These are phyloP conservation scores for Epichloe sp. DNA, from an alignment of 2,329 filamentous ascomycete genomes.

Conservation along the genomic window DNA sequence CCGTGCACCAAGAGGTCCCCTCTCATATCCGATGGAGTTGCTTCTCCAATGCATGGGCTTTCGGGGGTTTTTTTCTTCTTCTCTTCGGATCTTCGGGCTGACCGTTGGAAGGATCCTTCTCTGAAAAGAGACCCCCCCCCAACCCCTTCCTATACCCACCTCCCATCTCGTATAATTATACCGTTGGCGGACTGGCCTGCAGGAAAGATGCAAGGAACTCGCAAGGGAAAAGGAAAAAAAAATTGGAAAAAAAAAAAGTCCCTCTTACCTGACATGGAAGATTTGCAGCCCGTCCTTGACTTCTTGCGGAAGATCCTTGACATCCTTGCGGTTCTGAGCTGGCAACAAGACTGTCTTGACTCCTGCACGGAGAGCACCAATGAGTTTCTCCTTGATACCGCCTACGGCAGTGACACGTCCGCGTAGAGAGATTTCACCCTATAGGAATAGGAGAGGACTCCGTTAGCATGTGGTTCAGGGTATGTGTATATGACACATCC, in stretches of 20 bases:
- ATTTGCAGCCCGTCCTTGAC: constrained; percentile 81
- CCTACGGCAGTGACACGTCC: constrained; percentile 89
- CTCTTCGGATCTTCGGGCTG: no score
- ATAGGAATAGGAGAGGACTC: neutral
- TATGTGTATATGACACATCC: neutral
- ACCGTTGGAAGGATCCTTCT: no score
- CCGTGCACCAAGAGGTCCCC: no score
- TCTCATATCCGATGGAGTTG: no score
- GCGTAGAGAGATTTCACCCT: constrained; percentile 63
- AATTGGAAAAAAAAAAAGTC: neutral
- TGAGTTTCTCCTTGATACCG: constrained; percentile 97
- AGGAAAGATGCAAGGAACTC: neutral
- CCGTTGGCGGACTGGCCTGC: no score
- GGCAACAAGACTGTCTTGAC: constrained; percentile 90
- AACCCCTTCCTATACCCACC: no score
- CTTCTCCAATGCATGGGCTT: no score
- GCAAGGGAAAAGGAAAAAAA: constrained; percentile 2
- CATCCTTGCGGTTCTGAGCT: constrained; percentile 80
- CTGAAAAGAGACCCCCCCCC: no score
- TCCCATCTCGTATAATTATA: no score
- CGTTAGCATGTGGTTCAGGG: neutral
- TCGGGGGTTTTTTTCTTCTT: no score
- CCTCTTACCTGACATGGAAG: constrained; percentile 67
- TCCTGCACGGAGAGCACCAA: constrained; percentile 81
- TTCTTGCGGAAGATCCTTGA: constrained; percentile 79